Conservation (phyloP, 371 early-diverging fungal species). For the Apophysomyces ossiformis region DNA sequence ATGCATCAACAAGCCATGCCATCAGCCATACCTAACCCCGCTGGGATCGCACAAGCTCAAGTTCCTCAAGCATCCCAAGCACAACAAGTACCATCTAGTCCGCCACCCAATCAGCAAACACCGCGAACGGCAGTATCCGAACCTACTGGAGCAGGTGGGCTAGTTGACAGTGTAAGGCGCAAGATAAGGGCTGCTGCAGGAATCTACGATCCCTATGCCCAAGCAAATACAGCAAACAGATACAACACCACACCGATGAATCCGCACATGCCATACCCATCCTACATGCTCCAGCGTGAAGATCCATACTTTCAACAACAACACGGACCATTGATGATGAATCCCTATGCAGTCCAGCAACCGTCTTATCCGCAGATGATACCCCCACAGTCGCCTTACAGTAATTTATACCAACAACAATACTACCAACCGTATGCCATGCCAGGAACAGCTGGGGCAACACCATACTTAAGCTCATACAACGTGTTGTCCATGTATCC, state of each 20-base stretch:
- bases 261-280: not conserved
- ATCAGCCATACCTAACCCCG: not conserved
- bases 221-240: not conserved
- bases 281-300: not conserved
- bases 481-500: not conserved
- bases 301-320: conserved; percentile 1
- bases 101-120: not conserved
- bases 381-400: not conserved
- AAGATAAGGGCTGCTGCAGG: conserved; percentile 4
- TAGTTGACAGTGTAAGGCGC: not conserved
- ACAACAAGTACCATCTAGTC: conserved; percentile 6
- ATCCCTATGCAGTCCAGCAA: not conserved
- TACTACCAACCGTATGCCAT: conserved; percentile 1
- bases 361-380: conserved; percentile 4
- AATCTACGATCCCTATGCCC: conserved; percentile 4
- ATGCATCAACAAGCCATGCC: not conserved
- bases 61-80: not conserved
- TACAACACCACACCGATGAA: not conserved
- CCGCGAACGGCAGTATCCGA: not conserved
- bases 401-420: not conserved
- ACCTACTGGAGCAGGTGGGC: not conserved
- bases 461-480: not conserved
- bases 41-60: not conserved
- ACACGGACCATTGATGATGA: not conserved
- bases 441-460: not conserved